A percentile compares a stretch with the other conserved stretches of the same genome.
Evolutionary conservation across 177 flowering plant genomes (phyloP).

Genomic region (Tripterygium wilfordii): DNA sequence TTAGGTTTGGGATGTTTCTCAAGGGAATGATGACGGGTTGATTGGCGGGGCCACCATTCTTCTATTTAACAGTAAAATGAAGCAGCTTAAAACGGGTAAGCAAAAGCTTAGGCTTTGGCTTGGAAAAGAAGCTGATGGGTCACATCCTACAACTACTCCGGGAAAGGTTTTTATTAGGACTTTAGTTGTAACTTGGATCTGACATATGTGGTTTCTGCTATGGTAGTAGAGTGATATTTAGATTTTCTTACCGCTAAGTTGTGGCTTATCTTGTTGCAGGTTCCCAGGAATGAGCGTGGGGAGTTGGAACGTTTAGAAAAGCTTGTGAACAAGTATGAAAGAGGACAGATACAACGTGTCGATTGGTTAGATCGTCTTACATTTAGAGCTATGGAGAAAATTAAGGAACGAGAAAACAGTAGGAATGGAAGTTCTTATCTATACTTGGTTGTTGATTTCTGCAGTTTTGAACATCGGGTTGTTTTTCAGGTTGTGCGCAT

Average conservation of each 20-base stretch:
- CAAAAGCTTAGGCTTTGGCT: conserved; percentile 94
- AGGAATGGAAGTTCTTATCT: conserved; percentile 65
- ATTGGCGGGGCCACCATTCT: conserved; percentile 94
- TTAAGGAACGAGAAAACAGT: conserved; percentile 71
- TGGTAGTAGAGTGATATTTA: no score
- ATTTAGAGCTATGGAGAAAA: conserved; percentile 73
- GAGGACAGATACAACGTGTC: conserved; percentile 88
- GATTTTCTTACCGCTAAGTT: neutral
- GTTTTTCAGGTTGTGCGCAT: conserved; percentile 81
- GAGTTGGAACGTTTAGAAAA: conserved; percentile 93
- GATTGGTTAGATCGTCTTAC: conserved; percentile 97
- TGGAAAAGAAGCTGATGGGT: conserved; percentile 95
- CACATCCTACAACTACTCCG: conserved; percentile 78
- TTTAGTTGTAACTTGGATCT: neutral
- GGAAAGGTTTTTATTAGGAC: conserved; percentile 65
- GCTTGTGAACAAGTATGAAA: conserved; percentile 90
- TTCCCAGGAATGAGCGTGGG: conserved; percentile 89
- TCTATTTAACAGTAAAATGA: conserved; percentile 85
- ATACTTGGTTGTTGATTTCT: conserved; percentile 78
- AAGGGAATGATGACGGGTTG: conserved; percentile 69
- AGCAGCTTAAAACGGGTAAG: conserved; percentile 93
- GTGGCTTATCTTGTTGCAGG: conserved; percentile 54
- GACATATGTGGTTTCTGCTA: no score
- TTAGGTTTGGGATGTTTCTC: conserved; percentile 95
- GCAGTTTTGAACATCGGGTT: conserved; percentile 93